Percentiles rank a stretch among this genome's conserved stretches.
phyloP scores from a whole-genome alignment of 345 rosid genomes.

The Luvunga scandens region DNA sequence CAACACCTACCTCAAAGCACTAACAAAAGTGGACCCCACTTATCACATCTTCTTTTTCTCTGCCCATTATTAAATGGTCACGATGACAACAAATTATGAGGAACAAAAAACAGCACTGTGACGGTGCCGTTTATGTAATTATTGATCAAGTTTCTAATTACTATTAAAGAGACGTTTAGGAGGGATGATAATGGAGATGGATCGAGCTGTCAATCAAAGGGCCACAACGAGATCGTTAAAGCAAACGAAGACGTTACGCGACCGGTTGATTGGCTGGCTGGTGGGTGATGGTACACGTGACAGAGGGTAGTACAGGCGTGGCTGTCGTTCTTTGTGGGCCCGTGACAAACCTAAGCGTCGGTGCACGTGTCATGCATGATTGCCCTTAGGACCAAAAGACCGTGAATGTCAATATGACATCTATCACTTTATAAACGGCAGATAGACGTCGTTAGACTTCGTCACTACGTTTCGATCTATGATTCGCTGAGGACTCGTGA shows the following conservation, averaged over 20 bases:
- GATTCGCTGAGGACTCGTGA: not conserved
- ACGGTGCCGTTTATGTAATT: not conserved
- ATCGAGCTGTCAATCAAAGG: not conserved
- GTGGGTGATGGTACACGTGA: not conserved
- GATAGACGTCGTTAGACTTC: slow-evolving; percentile 4
- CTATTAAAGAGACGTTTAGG: not conserved
- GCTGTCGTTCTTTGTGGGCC: not conserved
- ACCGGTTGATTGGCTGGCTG: slow-evolving; percentile 6
- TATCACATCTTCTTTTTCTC: not conserved
- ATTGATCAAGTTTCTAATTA: not conserved
- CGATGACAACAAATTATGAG: not conserved
- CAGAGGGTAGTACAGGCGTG: not conserved
- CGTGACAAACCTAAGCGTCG: slow-evolving; percentile 7
- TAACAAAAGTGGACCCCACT: not conserved
- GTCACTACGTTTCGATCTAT: not conserved
- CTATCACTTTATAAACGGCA: not conserved
- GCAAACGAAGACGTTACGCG: not conserved
- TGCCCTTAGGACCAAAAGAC: not conserved
- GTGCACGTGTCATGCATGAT: slow-evolving; percentile 11
- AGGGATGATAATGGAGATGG: not conserved
- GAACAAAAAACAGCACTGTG: not conserved
- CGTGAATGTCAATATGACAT: not conserved
- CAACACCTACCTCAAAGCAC: slow-evolving; percentile 1
- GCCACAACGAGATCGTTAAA: not conserved
- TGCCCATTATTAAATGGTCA: not conserved